A percentile compares a stretch with the other conserved stretches of the same genome.
These are phyloP conservation scores for Juglanconis oblonga DNA, from an alignment of 2,329 filamentous ascomycete species.

Conservation along the genomic window DNA sequence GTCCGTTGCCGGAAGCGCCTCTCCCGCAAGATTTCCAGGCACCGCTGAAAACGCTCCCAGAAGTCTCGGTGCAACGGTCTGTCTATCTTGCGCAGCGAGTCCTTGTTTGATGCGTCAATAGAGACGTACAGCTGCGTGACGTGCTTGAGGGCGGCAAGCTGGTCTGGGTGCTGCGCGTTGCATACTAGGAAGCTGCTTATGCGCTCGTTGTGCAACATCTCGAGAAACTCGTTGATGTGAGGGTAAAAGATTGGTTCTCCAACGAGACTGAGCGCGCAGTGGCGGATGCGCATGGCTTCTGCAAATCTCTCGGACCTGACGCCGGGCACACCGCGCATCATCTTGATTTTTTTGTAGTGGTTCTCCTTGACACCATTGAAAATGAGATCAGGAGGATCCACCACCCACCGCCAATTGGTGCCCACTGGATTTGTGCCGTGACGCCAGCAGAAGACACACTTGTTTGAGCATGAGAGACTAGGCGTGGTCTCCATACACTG, in stretches of 20 bases:
- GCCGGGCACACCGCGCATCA: constrained; percentile 90
- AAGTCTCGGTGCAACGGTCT: constrained; percentile 91
- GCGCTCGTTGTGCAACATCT: constrained; percentile 76
- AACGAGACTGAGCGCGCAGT: constrained; percentile 88
- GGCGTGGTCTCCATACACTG: constrained; percentile 98
- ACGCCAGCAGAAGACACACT: constrained; percentile 98
- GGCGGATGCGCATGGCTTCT: constrained; percentile 88
- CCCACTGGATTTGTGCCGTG: constrained; percentile 97
- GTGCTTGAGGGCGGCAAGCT: constrained; percentile 75
- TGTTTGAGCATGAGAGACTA: constrained; percentile 93
- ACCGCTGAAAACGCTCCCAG: constrained; percentile 92
- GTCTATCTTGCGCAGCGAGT: constrained; percentile 84
- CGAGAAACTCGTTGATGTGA: constrained; percentile 88
- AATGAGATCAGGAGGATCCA: constrained; percentile 86
- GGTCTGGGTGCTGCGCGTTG: constrained; percentile 93
- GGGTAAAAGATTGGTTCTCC: constrained; percentile 99
- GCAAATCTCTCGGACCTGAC: constrained; percentile 88
- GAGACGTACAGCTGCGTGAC: constrained; percentile 96
- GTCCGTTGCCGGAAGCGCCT: constrained; percentile 84
- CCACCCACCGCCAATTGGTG: constrained; percentile 94
- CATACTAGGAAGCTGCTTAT: constrained; percentile 96
- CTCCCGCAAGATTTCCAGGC: constrained; percentile 82
- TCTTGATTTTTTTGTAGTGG: constrained; percentile 97
- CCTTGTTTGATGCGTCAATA: constrained; percentile 89
- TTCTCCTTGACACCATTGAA: constrained; percentile 86